Evolutionary conservation across 345 rosid genomes (phyloP), one percentile per base, ranked within the genome.

Genomic region (Orychophragmus violaceus): DNA sequence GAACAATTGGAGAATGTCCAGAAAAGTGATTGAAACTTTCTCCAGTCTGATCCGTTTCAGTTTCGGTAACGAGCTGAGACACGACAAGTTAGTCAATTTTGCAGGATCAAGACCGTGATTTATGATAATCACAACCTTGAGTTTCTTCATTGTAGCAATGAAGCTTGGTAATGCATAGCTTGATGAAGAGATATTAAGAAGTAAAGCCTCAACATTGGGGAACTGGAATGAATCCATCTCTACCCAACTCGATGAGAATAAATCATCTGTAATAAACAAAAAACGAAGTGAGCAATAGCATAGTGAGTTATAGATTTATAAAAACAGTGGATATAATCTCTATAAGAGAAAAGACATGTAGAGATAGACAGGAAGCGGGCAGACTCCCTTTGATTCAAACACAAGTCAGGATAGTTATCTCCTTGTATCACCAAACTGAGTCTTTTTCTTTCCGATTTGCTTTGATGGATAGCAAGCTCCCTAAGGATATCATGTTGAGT

Each of bases 31-130:
- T 5, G 64, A 74, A 18, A 69, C 64, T 11, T 72, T 75, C 59
- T 85, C 88, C 30, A 85, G 9, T 63, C 90, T 80, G 32, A 86
- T 78, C 64, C 90, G 78, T 76, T 65, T 84, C 32, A 84, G 76
- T 62, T 69, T 68, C 52, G 81, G 58, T 32, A 81, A 37, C 41
- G 78, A 66, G 8, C 46, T 62, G 13, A 85, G 46, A 82, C n/a
- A n/a, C n/a, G n/a, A n/a, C n/a, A n/a, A n/a, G n/a, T n/a, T n/a
- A n/a, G n/a, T n/a, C n/a, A n/a, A n/a, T n/a, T n/a, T n/a, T n/a
- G n/a, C n/a, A n/a, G n/a, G n/a, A n/a, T n/a, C n/a, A n/a, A n/a
- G n/a, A n/a, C n/a, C n/a, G n/a, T n/a, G n/a, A n/a, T n/a, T n/a
- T n/a, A n/a, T n/a, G n/a, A n/a, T n/a, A n/a, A n/a, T n/a, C n/a